Evolutionary conservation across 129 eudicot genomes (phyloP).

Genomic region (sunflower (Helianthus annuus)): HanXRQr2.0-SUNRISE NC_035449.2:29872533-29873032

Average conservation of each 20-base stretch:
- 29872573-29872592: background rate
- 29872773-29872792: conserved; percentile 6
- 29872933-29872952: background rate
- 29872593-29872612: background rate
- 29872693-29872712: conserved; percentile 11
- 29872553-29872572: background rate
- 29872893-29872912: background rate
- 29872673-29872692: background rate
- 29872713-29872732: background rate
- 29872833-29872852: conserved; percentile 16
- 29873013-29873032: background rate
- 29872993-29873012: background rate
- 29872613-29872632: conserved; percentile 8
- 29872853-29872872: conserved; percentile 10
- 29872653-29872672: background rate
- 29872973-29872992: no score
- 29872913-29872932: conserved; percentile 1
- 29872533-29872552: conserved; percentile 11
- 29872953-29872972: background rate
- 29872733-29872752: background rate
- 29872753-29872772: conserved; percentile 1
- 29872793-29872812: background rate
- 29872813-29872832: conserved; percentile 13
- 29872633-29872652: background rate
- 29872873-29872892: conserved; percentile 1